Evolutionary conservation across 345 rosid species (phyloP), one percentile per base, ranked within the genome.

Genomic region (Lepidium africanum): DNA sequence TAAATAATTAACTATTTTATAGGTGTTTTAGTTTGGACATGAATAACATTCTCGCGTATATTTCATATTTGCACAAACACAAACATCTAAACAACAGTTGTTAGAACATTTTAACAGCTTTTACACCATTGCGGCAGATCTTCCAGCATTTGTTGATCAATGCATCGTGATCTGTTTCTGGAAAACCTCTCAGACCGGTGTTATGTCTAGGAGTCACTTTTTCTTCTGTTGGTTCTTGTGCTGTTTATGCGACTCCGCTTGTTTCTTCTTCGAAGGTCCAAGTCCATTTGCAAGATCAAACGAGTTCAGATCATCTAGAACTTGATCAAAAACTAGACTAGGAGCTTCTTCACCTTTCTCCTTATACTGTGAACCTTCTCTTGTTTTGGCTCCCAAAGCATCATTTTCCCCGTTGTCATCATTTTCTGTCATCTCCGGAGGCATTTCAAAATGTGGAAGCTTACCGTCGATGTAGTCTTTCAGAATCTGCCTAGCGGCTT

Each of bases 381-480:
- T 61, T 32, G 77, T 59, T 36, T 64, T 67, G 51, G 49, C 72
- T 19, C 54, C 76, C 23, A 63, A 35, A 21, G 36, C 60, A 60
- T 41, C 71, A 53, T 67, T 77, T 19, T 48, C 79, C 13, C n/a
- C 53, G 48, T 27, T 52, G 37, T 77, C 86, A 57, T 71, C 84
- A 11, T 38, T 63, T 35, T 7, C 40, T 3, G 79, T 65, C 59
- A 75, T 76, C 36, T 80, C 85, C 10, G 98, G 91, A 10, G 97
- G 97, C 79, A 88, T 71, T 78, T 80, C 81, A 43, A 75, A 84
- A 78, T 90, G 97, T 15, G 82, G 87, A 54, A 93, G 79, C 80
- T 88, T 93, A 50, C 98, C 92, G 35, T 88, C 88, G 68, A 88
- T 79, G 63, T 79, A 90, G 53, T 93, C 94, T 78, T 93, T 93